Conservation (phyloP, 208 protist genomes). For the Trypanosoma rangeli region DNA sequence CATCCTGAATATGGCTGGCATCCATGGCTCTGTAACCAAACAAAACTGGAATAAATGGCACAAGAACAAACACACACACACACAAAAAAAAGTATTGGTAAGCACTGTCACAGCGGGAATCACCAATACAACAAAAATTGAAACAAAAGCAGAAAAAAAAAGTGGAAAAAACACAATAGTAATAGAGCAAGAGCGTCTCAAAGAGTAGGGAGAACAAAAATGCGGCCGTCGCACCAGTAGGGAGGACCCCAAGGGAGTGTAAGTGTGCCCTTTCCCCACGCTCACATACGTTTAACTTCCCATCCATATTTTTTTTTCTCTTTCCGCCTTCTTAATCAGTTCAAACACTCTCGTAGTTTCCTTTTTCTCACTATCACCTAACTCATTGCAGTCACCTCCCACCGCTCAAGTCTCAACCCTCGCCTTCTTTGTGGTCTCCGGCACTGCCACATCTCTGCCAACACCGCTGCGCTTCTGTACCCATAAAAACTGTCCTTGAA, state of each 20-base stretch:
- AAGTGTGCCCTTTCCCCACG: background rate
- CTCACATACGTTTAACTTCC: background rate
- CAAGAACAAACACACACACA: background rate
- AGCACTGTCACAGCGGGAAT: too few species aligned
- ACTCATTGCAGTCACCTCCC: background rate
- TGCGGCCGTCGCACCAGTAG: too few species aligned
- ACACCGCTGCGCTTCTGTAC: conserved; percentile 79
- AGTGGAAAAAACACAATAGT: too few species aligned
- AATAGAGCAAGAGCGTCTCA: background rate
- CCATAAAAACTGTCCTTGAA: conserved; percentile 81
- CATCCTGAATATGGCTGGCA: conserved; percentile 8
- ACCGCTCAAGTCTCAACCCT: conserved; percentile 13
- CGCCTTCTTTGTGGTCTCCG: conserved; percentile 1
- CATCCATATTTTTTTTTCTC: conserved; percentile 1
- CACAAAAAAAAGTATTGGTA: conserved; percentile 25
- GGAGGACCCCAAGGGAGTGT: background rate
- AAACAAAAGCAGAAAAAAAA: too few species aligned
- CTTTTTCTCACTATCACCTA: background rate
- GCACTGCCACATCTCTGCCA: conserved; percentile 22
- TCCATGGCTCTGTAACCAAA: conserved; percentile 11
- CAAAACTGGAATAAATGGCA: background rate
- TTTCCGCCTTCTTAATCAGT: background rate
- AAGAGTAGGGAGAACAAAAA: background rate
- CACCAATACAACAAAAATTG: too few species aligned
- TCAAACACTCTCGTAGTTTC: background rate